Conservation (phyloP, 768 basidiomycete genomes). For the Sporobolomyces roseus region DNA sequence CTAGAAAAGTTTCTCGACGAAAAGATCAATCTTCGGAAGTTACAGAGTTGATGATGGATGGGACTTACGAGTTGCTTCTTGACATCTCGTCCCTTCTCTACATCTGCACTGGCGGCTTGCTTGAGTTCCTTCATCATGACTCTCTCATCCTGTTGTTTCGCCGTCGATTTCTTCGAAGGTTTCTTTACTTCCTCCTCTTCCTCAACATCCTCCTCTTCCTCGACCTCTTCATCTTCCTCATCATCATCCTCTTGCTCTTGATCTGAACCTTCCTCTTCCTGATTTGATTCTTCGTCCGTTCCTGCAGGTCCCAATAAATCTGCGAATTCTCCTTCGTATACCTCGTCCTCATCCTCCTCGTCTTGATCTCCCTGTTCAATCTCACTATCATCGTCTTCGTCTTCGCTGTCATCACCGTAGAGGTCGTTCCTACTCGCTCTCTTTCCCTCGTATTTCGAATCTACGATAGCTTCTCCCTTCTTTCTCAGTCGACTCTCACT, state of each 20-base stretch:
- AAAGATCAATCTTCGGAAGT: background rate
- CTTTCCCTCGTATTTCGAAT: constrained; percentile 74
- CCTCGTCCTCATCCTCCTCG: constrained; percentile 17
- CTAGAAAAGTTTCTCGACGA: constrained; percentile 52
- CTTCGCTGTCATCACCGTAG: constrained; percentile 45
- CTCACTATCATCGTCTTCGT: constrained; percentile 15
- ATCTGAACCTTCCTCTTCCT: constrained; percentile 16
- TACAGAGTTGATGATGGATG: background rate
- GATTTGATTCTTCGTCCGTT: constrained; percentile 15
- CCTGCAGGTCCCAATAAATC: constrained; percentile 36
- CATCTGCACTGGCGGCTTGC: constrained; percentile 43
- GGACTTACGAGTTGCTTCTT: constrained; percentile 73
- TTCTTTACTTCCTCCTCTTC: constrained; percentile 37
- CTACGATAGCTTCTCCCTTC: constrained; percentile 61
- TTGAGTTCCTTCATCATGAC: constrained; percentile 37
- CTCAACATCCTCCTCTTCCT: constrained; percentile 2
- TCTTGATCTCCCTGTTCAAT: constrained; percentile 24
- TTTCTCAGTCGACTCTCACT: constrained; percentile 70
- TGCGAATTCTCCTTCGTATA: constrained; percentile 41
- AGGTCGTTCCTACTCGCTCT: constrained; percentile 60
- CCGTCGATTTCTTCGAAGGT: constrained; percentile 3
- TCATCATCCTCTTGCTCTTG: constrained; percentile 42
- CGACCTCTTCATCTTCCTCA: constrained; percentile 1
- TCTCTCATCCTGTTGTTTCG: constrained; percentile 36
- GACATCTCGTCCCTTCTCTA: constrained; percentile 75